Evolutionary conservation across 2,329 filamentous ascomycete species (phyloP).

Genomic region (Colletotrichum salicis): DNA sequence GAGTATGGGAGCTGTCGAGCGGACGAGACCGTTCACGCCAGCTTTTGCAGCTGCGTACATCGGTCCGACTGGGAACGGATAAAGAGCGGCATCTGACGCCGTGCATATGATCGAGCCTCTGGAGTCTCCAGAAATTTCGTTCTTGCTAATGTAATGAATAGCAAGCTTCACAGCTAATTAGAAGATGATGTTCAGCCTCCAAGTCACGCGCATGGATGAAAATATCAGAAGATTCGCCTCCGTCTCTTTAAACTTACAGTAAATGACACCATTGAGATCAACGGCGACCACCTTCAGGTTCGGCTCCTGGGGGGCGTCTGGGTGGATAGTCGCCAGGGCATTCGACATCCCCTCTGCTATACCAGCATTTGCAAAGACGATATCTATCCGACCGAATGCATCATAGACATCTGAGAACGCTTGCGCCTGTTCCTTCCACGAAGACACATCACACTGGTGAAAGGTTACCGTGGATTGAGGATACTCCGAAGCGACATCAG

Average conservation of each 20-base stretch:
- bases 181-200: no score
- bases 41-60: slow-evolving; percentile 9
- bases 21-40: not conserved
- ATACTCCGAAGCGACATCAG: slow-evolving; percentile 41
- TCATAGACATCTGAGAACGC: slow-evolving; percentile 36
- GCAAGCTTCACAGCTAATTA: not conserved
- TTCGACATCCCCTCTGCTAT: not conserved
- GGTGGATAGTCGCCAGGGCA: not conserved
- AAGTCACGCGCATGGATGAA: not conserved
- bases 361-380: slow-evolving; percentile 30
- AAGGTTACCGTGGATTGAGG: slow-evolving; percentile 43
- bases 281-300: not conserved
- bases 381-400: slow-evolving; percentile 19
- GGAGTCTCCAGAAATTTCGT: not conserved
- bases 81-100: slow-evolving; percentile 5
- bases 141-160: slow-evolving; percentile 12
- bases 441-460: slow-evolving; percentile 48
- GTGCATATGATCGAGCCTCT: slow-evolving; percentile 5
- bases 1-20: not conserved
- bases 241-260: not conserved
- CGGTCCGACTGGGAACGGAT: not conserved
- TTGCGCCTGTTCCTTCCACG: slow-evolving; percentile 47
- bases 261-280: not conserved
- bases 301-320: not conserved
- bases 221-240: not conserved